Conservation (phyloP, 2,329 filamentous ascomycete genomes). For the Magnaporthiopsis incrustans region DNA sequence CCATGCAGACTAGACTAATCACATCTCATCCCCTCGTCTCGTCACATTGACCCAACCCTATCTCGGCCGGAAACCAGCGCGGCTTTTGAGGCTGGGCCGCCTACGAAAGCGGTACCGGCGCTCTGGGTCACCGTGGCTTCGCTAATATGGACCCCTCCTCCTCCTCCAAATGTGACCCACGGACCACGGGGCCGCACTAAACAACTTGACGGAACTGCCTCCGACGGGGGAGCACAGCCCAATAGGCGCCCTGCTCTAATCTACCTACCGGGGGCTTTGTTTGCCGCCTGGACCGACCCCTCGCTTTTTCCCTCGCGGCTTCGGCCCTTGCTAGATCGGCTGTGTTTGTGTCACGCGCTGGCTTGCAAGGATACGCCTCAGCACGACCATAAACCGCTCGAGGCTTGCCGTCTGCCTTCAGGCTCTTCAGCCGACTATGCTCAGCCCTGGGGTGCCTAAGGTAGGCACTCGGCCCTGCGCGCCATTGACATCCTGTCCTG, state of each 20-base stretch:
- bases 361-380: not conserved
- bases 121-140: not conserved
- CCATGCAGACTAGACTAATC: not conserved
- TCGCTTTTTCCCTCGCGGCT: not conserved
- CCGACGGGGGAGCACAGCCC: not conserved
- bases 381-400: too few relatives aligned
- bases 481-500: not conserved
- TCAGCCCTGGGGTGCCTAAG: not conserved
- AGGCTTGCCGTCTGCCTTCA: too few relatives aligned
- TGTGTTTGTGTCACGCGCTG: not conserved
- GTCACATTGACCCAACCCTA: not conserved
- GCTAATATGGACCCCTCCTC: not conserved
- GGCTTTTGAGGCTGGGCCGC: not conserved
- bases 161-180: not conserved
- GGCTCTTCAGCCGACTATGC: not conserved
- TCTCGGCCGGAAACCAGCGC: not conserved
- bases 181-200: not conserved
- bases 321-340: not conserved
- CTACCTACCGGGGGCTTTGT: not conserved
- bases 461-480: not conserved
- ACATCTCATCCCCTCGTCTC: not conserved
- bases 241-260: not conserved
- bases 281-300: not conserved
- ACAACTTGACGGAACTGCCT: not conserved
- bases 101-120: not conserved